Evolutionary conservation across 208 protist genomes (phyloP).

Genomic region (Trypanosoma brucei): DNA sequence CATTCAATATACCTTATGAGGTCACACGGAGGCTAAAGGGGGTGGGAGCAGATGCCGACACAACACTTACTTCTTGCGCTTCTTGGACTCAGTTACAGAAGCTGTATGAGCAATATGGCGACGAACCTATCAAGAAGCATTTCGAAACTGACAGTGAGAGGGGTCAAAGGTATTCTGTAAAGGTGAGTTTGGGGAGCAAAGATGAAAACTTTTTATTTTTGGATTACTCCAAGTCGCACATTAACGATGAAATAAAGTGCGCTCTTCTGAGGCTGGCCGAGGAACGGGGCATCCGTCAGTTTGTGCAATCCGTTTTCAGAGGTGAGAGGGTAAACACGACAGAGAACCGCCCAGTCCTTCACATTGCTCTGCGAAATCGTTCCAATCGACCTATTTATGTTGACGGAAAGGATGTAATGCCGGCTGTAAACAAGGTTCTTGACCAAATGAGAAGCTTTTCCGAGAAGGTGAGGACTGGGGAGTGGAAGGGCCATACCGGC

Average conservation of each 20-base stretch:
- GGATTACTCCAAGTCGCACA: constrained; percentile 96
- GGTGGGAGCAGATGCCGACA: constrained; percentile 31
- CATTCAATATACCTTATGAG: constrained; percentile 61
- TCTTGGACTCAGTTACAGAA: constrained; percentile 58
- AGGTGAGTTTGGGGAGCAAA: constrained; percentile 46
- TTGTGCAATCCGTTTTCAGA: constrained; percentile 85
- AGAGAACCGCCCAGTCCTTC: constrained; percentile 92
- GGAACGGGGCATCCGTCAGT: constrained; percentile 64
- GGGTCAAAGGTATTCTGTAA: constrained; percentile 63
- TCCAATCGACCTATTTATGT: constrained; percentile 82
- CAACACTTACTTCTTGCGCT: constrained; percentile 31
- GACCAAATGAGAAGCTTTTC: constrained; percentile 90
- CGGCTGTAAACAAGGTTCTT: constrained; percentile 90
- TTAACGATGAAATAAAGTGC: constrained; percentile 91
- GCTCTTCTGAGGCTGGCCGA: constrained; percentile 84
- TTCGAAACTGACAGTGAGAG: constrained; percentile 61
- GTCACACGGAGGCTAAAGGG: constrained; percentile 44
- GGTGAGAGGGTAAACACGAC: constrained; percentile 96
- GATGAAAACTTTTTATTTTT: constrained; percentile 87
- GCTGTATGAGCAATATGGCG: constrained; percentile 65
- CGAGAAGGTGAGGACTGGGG: constrained; percentile 81
- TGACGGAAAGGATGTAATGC: constrained; percentile 94
- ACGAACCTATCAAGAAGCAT: constrained; percentile 55
- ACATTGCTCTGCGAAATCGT: constrained; percentile 94
- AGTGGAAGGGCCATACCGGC: constrained; percentile 93